Percentiles rank a stretch among this genome's conserved stretches.
phyloP scores from a whole-genome alignment of 2,329 filamentous ascomycete species.

The Epichloe bromicola region DNA sequence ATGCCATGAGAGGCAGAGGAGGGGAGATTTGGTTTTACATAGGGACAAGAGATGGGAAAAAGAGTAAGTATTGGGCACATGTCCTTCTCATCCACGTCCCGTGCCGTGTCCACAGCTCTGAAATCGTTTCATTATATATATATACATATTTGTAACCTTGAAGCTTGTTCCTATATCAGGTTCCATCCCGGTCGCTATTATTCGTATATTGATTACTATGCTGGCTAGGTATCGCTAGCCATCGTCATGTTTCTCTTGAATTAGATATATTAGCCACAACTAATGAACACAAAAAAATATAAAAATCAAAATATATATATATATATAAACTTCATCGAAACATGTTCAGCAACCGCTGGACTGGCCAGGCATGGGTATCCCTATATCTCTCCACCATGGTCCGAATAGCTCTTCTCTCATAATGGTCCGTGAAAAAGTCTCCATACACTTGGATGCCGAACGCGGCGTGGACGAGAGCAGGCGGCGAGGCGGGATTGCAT shows the following conservation, averaged over 20 bases:
- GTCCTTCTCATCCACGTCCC: background rate
- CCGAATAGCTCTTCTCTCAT: conserved; percentile 23
- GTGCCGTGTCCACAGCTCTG: background rate
- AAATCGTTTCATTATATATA: background rate
- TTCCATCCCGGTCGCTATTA: too few species aligned
- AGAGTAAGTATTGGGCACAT: background rate
- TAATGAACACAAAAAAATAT: too few species aligned
- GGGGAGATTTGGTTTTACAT: too few species aligned
- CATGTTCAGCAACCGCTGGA: conserved; percentile 23
- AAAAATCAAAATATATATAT: too few species aligned
- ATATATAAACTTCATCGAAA: conserved; percentile 11
- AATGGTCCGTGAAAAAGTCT: conserved; percentile 27
- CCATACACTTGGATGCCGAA: conserved; percentile 29
- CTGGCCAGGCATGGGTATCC: conserved; percentile 27
- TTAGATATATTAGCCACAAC: too few species aligned
- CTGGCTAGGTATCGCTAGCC: too few species aligned
- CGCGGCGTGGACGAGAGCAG: conserved; percentile 25
- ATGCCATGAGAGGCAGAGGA: background rate
- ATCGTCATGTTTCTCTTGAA: too few species aligned
- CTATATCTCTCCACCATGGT: conserved; percentile 31
- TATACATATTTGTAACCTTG: too few species aligned
- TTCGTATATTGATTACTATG: too few species aligned
- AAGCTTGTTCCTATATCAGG: too few species aligned
- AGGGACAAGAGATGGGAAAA: too few species aligned
- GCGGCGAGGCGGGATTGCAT: conserved; percentile 24